A percentile compares a stretch with the other conserved stretches of the same genome.
Conservation (phyloP, 2,329 filamentous ascomycete species). For the Sordariomycetes sp. region DNA sequence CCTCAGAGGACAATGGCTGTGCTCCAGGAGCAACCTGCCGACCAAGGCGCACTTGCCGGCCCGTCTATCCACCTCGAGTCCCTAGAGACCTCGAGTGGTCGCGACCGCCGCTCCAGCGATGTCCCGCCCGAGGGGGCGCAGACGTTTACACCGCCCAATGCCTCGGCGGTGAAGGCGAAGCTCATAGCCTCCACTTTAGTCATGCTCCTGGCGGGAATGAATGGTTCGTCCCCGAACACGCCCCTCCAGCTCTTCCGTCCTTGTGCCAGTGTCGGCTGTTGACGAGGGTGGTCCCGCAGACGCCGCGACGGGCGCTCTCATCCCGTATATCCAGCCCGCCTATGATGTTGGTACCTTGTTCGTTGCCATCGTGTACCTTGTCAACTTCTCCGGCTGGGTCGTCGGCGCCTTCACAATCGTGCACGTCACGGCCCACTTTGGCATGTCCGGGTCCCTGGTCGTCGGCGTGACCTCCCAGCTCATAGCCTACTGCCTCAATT, state of each 20-base stretch:
- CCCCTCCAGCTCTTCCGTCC: not conserved
- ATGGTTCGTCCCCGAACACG: not conserved
- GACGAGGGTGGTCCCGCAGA: conserved; percentile 37
- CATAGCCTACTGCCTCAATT: conserved; percentile 50
- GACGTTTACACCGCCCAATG: not conserved
- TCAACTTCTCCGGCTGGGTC: conserved; percentile 67
- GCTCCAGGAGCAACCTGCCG: too few relatives aligned
- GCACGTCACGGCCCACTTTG: conserved; percentile 44
- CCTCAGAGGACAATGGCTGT: too few relatives aligned
- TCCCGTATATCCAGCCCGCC: conserved; percentile 64
- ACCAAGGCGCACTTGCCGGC: too few relatives aligned
- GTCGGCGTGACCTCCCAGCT: conserved; percentile 42
- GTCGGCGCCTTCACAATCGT: conserved; percentile 58
- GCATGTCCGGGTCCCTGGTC: conserved; percentile 51
- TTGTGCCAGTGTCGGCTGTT: not conserved
- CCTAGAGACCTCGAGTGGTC: not conserved
- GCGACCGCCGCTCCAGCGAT: not conserved
- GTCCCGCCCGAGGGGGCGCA: not conserved
- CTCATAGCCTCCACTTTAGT: not conserved
- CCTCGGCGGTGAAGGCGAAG: not conserved
- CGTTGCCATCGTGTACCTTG: conserved; percentile 72
- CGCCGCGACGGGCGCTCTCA: conserved; percentile 61
- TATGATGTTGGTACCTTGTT: conserved; percentile 67
- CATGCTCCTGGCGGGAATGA: not conserved
- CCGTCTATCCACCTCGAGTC: not conserved